Evolutionary conservation across 768 basidiomycete species (phyloP).

Genomic region (Tulasnella sp.): DNA sequence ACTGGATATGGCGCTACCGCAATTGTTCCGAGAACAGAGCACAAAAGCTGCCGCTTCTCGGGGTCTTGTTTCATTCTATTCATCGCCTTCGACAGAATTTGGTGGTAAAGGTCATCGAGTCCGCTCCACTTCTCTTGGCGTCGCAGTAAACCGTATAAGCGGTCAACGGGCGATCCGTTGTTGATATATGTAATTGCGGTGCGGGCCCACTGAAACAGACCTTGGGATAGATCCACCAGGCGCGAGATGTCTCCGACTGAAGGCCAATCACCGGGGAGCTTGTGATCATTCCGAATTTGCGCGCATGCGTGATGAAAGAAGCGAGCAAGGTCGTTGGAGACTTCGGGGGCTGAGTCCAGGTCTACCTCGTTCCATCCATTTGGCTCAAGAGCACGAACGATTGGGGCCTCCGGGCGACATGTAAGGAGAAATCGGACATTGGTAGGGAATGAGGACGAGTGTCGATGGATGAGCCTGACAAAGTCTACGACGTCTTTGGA

Average conservation of each 20-base stretch:
- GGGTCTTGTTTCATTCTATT: background rate
- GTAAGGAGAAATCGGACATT: background rate
- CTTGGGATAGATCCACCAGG: background rate
- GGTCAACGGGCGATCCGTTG: background rate
- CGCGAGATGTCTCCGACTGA: background rate
- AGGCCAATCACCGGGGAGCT: background rate
- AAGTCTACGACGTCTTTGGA: background rate
- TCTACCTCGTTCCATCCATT: background rate
- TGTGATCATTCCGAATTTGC: background rate
- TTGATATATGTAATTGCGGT: background rate
- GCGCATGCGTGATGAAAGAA: background rate
- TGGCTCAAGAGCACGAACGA: background rate
- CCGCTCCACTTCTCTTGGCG: background rate
- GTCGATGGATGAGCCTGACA: background rate
- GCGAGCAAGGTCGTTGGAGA: background rate
- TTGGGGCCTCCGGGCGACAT: background rate
- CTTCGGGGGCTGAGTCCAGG: background rate
- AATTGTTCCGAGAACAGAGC: background rate
- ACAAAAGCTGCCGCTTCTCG: background rate
- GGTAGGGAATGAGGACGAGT: background rate
- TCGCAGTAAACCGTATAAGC: background rate
- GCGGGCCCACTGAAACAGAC: background rate
- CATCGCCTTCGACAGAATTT: background rate
- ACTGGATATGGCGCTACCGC: background rate
- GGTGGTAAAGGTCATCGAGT: background rate